A percentile compares a stretch with the other conserved stretches of the same genome.
These are phyloP conservation scores for Suillus alpinus DNA, from an alignment of 768 basidiomycete genomes.

Conservation along the genomic window DNA sequence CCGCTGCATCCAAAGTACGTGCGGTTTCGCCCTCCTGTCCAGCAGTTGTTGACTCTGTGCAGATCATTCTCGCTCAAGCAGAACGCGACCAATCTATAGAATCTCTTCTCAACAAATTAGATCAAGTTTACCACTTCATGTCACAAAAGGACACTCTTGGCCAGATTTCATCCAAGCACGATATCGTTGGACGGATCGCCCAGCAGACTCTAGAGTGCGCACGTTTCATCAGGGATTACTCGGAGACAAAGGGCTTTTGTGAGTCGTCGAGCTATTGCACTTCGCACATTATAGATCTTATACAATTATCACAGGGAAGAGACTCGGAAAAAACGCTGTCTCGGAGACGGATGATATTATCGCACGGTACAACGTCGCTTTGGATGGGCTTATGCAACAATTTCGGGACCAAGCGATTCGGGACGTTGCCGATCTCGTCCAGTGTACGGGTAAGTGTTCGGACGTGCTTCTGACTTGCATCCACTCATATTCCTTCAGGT, in stretches of 20 bases:
- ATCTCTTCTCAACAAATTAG: slow-evolving; percentile 1
- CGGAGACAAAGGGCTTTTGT: slow-evolving; percentile 20
- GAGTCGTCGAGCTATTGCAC: neutral
- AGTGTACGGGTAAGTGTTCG: neutral
- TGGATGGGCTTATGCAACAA: slow-evolving; percentile 2
- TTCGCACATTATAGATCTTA: neutral
- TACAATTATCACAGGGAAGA: neutral
- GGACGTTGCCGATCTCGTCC: neutral
- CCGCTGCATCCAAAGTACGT: slow-evolving; percentile 1
- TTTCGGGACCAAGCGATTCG: neutral
- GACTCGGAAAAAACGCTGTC: neutral
- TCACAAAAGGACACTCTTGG: neutral
- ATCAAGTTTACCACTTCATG: slow-evolving; percentile 2
- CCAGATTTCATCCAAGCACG: neutral
- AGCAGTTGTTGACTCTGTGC: neutral
- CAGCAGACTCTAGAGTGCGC: slow-evolving; percentile 26
- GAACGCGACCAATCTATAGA: slow-evolving; percentile 2
- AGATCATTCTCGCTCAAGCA: slow-evolving; percentile 4
- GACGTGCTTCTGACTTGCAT: neutral
- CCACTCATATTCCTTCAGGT: neutral
- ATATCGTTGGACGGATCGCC: slow-evolving; percentile 2
- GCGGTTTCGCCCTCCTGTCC: neutral
- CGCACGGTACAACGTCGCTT: neutral
- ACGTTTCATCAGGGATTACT: slow-evolving; percentile 27
- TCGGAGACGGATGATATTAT: neutral